These are phyloP conservation scores for Plenodomus biglobosus DNA, from an alignment of 2,329 filamentous ascomycete species.

Conservation along the genomic window DNA sequence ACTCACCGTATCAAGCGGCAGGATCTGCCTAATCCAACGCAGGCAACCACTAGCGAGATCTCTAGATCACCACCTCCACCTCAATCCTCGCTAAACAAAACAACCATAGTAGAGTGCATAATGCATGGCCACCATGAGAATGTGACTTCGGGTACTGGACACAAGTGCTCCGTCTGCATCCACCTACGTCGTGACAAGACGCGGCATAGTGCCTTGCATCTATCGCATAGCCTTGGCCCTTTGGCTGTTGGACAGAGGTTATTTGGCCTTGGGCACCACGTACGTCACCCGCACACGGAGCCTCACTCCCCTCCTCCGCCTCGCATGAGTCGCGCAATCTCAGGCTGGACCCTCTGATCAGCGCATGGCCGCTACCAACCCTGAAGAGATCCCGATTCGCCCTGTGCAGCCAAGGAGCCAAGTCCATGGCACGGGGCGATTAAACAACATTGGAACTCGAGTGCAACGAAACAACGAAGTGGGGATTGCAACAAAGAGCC, in stretches of 20 bases:
- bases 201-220: constrained; percentile 2
- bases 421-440: constrained; percentile 13
- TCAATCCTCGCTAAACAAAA: too few relatives aligned
- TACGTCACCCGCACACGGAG: neutral
- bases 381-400: neutral
- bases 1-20: too few relatives aligned
- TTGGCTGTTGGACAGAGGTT: neutral
- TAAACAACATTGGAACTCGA: constrained; percentile 9
- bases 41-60: too few relatives aligned
- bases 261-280: neutral
- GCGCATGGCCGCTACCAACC: neutral
- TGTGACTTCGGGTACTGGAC: too few relatives aligned
- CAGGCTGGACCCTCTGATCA: neutral
- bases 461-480: constrained; percentile 1
- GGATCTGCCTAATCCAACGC: too few relatives aligned
- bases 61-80: too few relatives aligned
- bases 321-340: neutral
- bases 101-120: too few relatives aligned
- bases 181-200: constrained; percentile 4
- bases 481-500: neutral
- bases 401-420: constrained; percentile 17
- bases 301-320: neutral
- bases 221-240: constrained; percentile 10
- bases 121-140: too few relatives aligned
- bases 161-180: neutral